Evolutionary conservation across 2,329 filamentous ascomycete genomes (phyloP).

Genomic region (Penicillium sclerotigenum): DNA sequence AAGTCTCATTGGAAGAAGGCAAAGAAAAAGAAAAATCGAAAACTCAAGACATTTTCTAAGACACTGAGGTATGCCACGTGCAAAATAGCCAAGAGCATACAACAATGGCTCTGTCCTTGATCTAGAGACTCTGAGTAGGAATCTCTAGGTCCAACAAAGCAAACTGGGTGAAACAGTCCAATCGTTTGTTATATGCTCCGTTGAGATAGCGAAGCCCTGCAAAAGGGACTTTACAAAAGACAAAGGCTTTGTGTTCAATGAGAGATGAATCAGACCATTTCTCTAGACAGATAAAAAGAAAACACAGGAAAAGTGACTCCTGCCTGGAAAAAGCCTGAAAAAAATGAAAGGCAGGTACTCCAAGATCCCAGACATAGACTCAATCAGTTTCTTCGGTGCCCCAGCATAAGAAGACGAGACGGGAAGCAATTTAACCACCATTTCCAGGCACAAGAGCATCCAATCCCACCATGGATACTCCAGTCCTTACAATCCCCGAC

Average conservation of each 20-base stretch:
- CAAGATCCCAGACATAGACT: neutral
- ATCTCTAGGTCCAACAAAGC: neutral
- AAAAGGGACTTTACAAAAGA: neutral
- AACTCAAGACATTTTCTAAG: neutral
- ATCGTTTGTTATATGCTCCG: neutral
- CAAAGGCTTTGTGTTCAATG: conserved; percentile 1
- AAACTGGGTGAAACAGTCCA: neutral
- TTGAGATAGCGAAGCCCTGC: neutral
- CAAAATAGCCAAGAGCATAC: neutral
- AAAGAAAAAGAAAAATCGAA: neutral
- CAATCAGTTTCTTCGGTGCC: neutral
- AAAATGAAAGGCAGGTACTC: conserved; percentile 1
- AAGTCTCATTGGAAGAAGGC: neutral
- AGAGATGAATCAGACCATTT: neutral
- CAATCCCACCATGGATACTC: neutral
- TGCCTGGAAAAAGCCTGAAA: neutral
- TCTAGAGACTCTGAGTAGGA: neutral
- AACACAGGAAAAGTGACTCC: neutral
- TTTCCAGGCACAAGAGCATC: neutral
- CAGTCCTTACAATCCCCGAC: neutral
- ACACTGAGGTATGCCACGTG: neutral
- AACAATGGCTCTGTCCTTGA: conserved; percentile 5
- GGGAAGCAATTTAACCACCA: neutral
- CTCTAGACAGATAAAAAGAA: neutral
- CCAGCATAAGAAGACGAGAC: conserved; percentile 5